Evolutionary conservation across 192 early-diverging fungal species (phyloP), one percentile per base, ranked within the genome.

Genomic region (Chytriomyces hyalinus): DNA sequence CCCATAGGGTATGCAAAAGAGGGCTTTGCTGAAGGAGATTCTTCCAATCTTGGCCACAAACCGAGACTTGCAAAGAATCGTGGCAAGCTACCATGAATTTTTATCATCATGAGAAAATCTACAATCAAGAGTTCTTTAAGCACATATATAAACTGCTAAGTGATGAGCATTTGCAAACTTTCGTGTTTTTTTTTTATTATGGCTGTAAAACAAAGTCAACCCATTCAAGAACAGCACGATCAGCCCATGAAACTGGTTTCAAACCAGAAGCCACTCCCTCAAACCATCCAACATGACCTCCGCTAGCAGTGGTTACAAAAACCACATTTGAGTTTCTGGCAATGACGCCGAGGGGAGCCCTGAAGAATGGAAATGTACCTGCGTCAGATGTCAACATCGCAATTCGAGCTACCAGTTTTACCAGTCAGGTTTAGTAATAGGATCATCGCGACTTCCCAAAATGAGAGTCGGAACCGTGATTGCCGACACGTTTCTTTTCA

Each of bases 221-320:
- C 69, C 69, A 70, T 51, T 70, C 69, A 15, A 70, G 57, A 36
- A 51, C 69, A 26, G 57, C 69, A 0, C 69, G 69, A 59, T 51
- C 57, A 17, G 49, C 49, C 84, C 83, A 85, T n/a, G 80, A 9
- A 36, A 60, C 63, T 11, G 79, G 82, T 3, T 47, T 51, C 1
- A 83, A 1, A 44, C 17, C 59, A 7, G 36, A 36, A 36, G 36
- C 36, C 36, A 36, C 36, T 36, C 83, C 80, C 50, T 65, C 85
- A 80, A 93, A 94, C 92, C 92, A 98, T 2, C 95, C 97, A 70
- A 97, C 85, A 77, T 98, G 97, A n/a, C 97, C 97, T 60, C 97
- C 97, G 47, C 85, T 82, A 6, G 77, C 75, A 2, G 97, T 98
- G 8, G 90, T 87, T 6, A 90, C 96, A 24, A 98, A 80, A 0